A percentile compares a stretch with the other conserved stretches of the same genome.
phyloP scores from a whole-genome alignment of 2,329 filamentous ascomycete species.

The Hymenoscyphus repandus region DNA sequence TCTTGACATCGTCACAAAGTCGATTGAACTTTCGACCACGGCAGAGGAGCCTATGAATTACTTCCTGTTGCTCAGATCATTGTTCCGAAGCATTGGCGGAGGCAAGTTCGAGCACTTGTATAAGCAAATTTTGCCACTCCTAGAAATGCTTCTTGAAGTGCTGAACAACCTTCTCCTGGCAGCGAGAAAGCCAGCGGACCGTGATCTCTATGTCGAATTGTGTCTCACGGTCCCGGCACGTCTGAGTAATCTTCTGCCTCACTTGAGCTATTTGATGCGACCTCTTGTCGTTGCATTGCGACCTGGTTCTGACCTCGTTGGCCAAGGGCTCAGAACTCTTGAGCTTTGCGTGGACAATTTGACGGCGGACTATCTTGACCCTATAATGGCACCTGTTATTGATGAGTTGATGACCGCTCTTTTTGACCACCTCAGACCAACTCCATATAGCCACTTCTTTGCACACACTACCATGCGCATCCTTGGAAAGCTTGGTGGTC shows the following conservation, averaged over 20 bases:
- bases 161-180: conserved; percentile 91
- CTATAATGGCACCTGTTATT: conserved; percentile 98
- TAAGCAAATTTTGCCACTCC: conserved; percentile 90
- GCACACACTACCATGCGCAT: conserved; percentile 98
- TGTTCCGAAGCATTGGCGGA: conserved; percentile 95
- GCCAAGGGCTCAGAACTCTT: conserved; percentile 85
- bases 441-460: conserved; percentile 95
- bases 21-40: conserved; percentile 90
- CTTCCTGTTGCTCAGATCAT: conserved; percentile 82
- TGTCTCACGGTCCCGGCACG: conserved; percentile 93
- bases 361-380: conserved; percentile 94
- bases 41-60: conserved; percentile 99
- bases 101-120: conserved; percentile 97
- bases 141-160: conserved; percentile 97
- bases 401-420: conserved; percentile 97
- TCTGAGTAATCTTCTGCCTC: conserved; percentile 88
- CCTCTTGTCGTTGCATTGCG: conserved; percentile 92
- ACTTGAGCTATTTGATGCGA: conserved; percentile 94
- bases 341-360: conserved; percentile 98
- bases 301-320: conserved; percentile 87
- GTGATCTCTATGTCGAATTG: conserved; percentile 94
- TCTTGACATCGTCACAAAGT: conserved; percentile 94
- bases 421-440: conserved; percentile 90
- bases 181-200: conserved; percentile 81
- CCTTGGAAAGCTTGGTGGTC: conserved; percentile 88